Evolutionary conservation across 108 stramenopile species (phyloP).

Genomic region (Aurantiochytrium sp.): DNA sequence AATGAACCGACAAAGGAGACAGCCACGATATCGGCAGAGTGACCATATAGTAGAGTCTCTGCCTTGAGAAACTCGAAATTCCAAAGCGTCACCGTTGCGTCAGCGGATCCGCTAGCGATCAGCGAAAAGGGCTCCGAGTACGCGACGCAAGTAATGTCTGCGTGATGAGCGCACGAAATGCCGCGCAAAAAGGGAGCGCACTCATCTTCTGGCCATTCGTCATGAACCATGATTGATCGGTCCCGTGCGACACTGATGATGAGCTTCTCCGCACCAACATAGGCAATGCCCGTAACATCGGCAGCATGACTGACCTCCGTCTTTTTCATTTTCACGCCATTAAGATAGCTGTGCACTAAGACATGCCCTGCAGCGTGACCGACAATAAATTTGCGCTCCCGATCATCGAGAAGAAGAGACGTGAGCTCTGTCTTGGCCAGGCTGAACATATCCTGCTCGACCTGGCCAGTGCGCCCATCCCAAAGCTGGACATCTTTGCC

Average conservation of each 20-base stretch:
- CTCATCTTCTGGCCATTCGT: constrained; percentile 7
- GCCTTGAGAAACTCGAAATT: not conserved
- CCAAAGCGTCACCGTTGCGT: not conserved
- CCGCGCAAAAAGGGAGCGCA: not conserved
- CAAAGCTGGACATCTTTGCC: not conserved
- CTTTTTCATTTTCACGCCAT: not conserved
- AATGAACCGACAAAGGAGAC: not conserved
- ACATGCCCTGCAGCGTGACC: not conserved
- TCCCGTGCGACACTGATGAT: not conserved
- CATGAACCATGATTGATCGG: not conserved
- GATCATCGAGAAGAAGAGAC: not conserved
- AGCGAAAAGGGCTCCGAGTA: not conserved
- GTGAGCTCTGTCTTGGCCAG: not conserved
- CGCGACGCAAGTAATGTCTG: not conserved
- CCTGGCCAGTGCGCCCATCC: not conserved
- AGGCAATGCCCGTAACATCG: not conserved
- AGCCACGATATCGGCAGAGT: not conserved
- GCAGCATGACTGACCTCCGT: not conserved
- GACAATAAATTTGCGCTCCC: not conserved
- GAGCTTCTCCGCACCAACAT: not conserved
- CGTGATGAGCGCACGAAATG: not conserved
- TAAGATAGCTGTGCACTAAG: not conserved
- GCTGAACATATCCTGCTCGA: not conserved
- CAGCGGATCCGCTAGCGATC: not conserved
- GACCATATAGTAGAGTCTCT: not conserved